A percentile compares a stretch with the other conserved stretches of the same genome.
Conservation (phyloP, 2,329 filamentous ascomycete genomes). For the Pseudogymnoascus sp. region DNA sequence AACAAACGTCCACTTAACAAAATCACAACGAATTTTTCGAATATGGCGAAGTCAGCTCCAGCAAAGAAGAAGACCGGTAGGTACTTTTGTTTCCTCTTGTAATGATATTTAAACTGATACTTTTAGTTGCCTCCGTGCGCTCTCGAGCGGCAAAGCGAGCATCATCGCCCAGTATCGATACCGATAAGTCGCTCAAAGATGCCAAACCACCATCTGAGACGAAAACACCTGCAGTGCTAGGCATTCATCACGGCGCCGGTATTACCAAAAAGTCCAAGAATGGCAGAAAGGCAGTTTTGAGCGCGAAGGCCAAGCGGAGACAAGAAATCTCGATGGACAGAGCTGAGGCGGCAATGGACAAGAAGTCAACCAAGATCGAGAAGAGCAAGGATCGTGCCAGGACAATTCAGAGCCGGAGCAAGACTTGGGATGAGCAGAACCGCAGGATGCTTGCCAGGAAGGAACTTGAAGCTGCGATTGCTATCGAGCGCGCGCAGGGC, state of each 20-base stretch:
- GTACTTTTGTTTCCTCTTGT: conserved; percentile 6
- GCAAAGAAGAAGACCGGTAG: conserved; percentile 26
- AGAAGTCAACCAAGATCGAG: conserved; percentile 48
- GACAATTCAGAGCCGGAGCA: conserved; percentile 41
- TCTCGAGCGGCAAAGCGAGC: conserved; percentile 70
- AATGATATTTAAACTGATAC: background rate
- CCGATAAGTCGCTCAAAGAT: conserved; percentile 63
- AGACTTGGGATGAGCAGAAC: conserved; percentile 54
- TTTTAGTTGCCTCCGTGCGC: conserved; percentile 49
- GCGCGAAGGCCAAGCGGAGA: conserved; percentile 46
- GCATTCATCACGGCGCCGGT: conserved; percentile 58
- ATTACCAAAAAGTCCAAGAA: conserved; percentile 59
- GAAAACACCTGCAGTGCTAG: conserved; percentile 58
- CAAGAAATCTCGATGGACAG: conserved; percentile 51
- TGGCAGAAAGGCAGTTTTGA: conserved; percentile 46
- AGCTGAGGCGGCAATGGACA: conserved; percentile 52
- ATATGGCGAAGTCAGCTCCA: conserved; percentile 30
- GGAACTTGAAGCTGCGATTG: conserved; percentile 16
- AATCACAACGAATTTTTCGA: conserved; percentile 11
- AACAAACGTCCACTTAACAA: conserved; percentile 7
- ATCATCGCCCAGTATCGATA: conserved; percentile 60
- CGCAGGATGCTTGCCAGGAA: conserved; percentile 29
- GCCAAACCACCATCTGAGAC: conserved; percentile 44
- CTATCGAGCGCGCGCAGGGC: background rate
- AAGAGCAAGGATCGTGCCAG: conserved; percentile 45